phyloP scores from a whole-genome alignment of 2,329 filamentous ascomycete species.

The Pestalotiopsis sp. region DNA sequence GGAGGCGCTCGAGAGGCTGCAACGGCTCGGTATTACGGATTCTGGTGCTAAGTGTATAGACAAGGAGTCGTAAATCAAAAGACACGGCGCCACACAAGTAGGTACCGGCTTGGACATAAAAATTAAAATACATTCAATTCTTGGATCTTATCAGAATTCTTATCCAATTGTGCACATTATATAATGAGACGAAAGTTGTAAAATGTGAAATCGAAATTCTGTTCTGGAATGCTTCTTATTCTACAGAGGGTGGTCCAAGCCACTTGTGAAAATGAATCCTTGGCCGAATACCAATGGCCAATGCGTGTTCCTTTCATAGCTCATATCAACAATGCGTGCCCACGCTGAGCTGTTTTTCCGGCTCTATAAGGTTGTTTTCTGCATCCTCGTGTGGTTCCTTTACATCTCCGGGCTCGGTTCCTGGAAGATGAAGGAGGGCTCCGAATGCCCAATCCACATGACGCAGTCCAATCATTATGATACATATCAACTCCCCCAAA shows the following conservation, averaged over 20 bases:
- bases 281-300: neutral
- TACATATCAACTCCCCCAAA: constrained; percentile 1
- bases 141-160: neutral
- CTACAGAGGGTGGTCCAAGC: neutral
- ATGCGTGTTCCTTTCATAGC: neutral
- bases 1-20: neutral
- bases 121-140: neutral
- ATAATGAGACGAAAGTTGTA: neutral
- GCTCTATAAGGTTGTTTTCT: neutral
- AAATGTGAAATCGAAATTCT: neutral
- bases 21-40: neutral
- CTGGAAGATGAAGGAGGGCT: neutral
- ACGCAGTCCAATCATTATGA: neutral
- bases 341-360: neutral
- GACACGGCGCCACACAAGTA: no score
- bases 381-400: neutral
- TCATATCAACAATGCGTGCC: constrained; percentile 3
- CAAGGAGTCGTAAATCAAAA: neutral
- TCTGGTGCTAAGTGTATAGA: neutral
- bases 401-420: neutral
- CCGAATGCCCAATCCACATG: neutral
- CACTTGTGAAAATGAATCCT: neutral
- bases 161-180: neutral
- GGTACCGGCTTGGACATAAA: neutral
- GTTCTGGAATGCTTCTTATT: neutral